These are phyloP conservation scores for Chlamydomonas sphaeroides DNA, from an alignment of 139 green algal species.

Conservation along the genomic window DNA sequence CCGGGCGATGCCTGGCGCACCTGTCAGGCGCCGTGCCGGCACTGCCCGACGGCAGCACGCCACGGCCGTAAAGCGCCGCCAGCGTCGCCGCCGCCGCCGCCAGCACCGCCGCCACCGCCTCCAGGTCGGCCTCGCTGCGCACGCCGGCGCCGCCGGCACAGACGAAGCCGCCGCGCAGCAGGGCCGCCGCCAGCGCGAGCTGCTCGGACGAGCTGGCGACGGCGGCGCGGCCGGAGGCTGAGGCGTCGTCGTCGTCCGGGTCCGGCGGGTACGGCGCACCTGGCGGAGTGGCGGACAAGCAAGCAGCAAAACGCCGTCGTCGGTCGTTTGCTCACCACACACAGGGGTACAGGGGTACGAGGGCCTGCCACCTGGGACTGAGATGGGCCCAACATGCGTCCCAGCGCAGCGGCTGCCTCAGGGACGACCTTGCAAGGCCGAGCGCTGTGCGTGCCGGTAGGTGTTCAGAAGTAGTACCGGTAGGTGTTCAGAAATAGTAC, in stretches of 20 bases:
- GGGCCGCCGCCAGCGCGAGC: constrained; percentile 16
- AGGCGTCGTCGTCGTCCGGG: background rate
- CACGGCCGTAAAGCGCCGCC: constrained; percentile 23
- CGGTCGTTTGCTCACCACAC: too few relatives aligned
- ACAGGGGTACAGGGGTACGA: too few relatives aligned
- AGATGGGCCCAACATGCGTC: too few relatives aligned
- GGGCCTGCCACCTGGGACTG: too few relatives aligned
- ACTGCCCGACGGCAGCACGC: constrained; percentile 8
- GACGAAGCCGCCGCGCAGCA: background rate
- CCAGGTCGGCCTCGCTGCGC: background rate
- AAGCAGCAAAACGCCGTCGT: too few relatives aligned
- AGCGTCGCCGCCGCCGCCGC: constrained; percentile 13
- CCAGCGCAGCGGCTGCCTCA: too few relatives aligned
- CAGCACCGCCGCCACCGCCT: background rate
- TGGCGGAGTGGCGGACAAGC: too few relatives aligned
- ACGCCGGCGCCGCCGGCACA: background rate
- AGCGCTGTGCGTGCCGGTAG: too few relatives aligned
- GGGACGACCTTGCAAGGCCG: too few relatives aligned
- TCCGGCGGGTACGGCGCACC: background rate
- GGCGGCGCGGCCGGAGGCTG: background rate
- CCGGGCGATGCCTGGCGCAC: too few relatives aligned
- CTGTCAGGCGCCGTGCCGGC: background rate
- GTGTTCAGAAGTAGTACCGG: too few relatives aligned
- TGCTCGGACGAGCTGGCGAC: constrained; percentile 21
- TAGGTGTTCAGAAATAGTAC: too few relatives aligned